Evolutionary conservation across 2,329 filamentous ascomycete genomes (phyloP).

Genomic region (Colletotrichum caudatum): DNA sequence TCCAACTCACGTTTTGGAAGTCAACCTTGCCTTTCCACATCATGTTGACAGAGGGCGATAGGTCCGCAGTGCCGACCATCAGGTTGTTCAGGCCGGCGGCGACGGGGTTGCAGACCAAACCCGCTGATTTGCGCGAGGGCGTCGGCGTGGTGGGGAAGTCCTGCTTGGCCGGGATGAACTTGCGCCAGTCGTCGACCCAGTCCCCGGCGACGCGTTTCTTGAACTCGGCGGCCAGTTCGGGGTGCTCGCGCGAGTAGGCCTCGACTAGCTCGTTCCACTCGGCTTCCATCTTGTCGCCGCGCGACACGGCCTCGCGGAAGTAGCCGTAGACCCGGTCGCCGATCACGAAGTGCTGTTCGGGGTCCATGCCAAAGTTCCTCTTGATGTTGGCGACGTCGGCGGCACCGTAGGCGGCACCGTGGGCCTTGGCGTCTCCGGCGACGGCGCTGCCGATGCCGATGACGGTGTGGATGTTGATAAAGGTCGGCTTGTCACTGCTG

Average conservation of each 20-base stretch:
- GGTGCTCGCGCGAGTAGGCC: constrained; percentile 58
- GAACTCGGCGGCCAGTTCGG: constrained; percentile 64
- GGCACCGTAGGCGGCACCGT: constrained; percentile 68
- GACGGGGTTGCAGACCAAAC: constrained; percentile 63
- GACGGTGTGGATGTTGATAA: constrained; percentile 69
- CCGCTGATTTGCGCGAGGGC: constrained; percentile 62
- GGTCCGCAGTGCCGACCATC: constrained; percentile 66
- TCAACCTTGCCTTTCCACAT: constrained; percentile 65
- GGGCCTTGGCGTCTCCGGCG: constrained; percentile 65
- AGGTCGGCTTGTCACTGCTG: constrained; percentile 62
- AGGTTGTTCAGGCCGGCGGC: constrained; percentile 60
- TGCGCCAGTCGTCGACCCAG: constrained; percentile 61
- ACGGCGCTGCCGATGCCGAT: constrained; percentile 65
- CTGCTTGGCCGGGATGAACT: constrained; percentile 59
- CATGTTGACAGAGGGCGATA: constrained; percentile 67
- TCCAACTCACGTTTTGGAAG: constrained; percentile 54
- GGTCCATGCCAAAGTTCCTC: constrained; percentile 49
- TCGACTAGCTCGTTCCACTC: constrained; percentile 60
- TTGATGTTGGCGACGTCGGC: constrained; percentile 61
- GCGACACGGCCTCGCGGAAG: constrained; percentile 59
- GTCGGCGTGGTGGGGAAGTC: constrained; percentile 60
- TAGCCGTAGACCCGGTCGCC: constrained; percentile 62
- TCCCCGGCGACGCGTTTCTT: constrained; percentile 60
- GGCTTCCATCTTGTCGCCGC: constrained; percentile 59
- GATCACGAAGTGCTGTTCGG: constrained; percentile 52